Conservation (phyloP, 2,329 filamentous ascomycete genomes). For the Microcyclosporella mali region DNA sequence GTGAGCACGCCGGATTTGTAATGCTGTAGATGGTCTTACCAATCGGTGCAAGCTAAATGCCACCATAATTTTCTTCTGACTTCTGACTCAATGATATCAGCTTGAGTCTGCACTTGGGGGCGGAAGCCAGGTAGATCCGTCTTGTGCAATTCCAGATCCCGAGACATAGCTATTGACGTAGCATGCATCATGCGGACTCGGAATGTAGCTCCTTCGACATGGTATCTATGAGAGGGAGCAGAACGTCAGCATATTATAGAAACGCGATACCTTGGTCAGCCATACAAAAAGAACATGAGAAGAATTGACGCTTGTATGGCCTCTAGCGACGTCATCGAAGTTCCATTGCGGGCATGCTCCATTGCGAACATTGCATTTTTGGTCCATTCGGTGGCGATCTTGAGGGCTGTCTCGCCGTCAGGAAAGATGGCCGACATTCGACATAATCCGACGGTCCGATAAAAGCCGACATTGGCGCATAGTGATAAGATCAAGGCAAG, state of each 20-base stretch:
- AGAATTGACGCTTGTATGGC: conserved; percentile 26
- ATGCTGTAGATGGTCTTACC: conserved; percentile 6
- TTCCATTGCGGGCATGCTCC: conserved; percentile 9
- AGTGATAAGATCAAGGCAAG: conserved; percentile 10
- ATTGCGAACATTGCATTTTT: conserved; percentile 13
- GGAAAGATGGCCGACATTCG: conserved; percentile 4
- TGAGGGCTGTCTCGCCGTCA: conserved; percentile 7
- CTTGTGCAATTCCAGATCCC: conserved; percentile 21
- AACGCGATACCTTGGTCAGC: too few relatives aligned
- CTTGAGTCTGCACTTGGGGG: conserved; percentile 2
- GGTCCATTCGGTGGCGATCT: conserved; percentile 8
- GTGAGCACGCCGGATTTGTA: not conserved
- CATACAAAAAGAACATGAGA: conserved; percentile 21
- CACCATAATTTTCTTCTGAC: conserved; percentile 27
- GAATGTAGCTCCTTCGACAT: conserved; percentile 26
- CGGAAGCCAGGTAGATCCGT: conserved; percentile 12
- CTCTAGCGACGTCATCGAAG: conserved; percentile 15
- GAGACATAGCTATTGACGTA: conserved; percentile 19
- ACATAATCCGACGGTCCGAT: conserved; percentile 8
- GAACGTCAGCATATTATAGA: too few relatives aligned
- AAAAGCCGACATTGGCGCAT: conserved; percentile 13
- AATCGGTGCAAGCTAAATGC: conserved; percentile 25
- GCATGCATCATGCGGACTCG: conserved; percentile 17
- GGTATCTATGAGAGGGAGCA: conserved; percentile 8
- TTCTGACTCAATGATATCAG: conserved; percentile 20